These are phyloP conservation scores for Epichloe amarillans DNA, from an alignment of 2,329 filamentous ascomycete genomes.

Conservation along the genomic window DNA sequence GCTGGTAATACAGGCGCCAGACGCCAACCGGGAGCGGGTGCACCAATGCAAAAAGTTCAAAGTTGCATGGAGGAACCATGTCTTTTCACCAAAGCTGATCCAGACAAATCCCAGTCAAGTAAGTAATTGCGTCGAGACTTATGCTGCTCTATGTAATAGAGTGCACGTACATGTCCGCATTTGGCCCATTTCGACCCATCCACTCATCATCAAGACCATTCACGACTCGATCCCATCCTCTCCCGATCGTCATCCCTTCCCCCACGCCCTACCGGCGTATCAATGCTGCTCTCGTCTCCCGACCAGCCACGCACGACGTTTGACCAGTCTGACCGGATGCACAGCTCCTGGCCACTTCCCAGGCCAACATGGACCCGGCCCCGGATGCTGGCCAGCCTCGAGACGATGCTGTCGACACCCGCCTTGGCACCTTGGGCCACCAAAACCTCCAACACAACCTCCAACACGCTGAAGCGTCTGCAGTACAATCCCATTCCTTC, in stretches of 20 bases:
- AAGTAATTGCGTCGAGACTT: neutral
- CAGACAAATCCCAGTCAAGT: neutral
- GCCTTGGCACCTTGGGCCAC: conserved; percentile 10
- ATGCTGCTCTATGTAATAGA: too few species aligned
- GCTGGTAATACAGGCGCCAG: neutral
- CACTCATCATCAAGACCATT: neutral
- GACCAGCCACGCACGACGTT: conserved; percentile 28
- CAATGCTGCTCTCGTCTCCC: conserved; percentile 13
- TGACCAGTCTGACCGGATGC: conserved; percentile 30
- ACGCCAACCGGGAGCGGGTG: neutral
- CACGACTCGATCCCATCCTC: neutral
- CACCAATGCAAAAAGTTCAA: neutral
- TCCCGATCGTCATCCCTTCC: neutral
- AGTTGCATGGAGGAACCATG: neutral
- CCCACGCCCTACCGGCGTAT: conserved; percentile 25
- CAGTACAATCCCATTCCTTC: neutral
- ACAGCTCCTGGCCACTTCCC: conserved; percentile 26
- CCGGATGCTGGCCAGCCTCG: conserved; percentile 15
- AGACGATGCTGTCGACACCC: conserved; percentile 7
- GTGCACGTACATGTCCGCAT: neutral
- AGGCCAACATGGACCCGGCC: conserved; percentile 17
- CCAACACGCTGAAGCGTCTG: conserved; percentile 9
- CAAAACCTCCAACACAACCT: conserved; percentile 15
- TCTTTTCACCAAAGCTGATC: neutral
- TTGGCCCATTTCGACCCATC: neutral